Base-by-base conservation (phyloP, 768 basidiomycete genomes). In the Vararia minispora region DNA sequence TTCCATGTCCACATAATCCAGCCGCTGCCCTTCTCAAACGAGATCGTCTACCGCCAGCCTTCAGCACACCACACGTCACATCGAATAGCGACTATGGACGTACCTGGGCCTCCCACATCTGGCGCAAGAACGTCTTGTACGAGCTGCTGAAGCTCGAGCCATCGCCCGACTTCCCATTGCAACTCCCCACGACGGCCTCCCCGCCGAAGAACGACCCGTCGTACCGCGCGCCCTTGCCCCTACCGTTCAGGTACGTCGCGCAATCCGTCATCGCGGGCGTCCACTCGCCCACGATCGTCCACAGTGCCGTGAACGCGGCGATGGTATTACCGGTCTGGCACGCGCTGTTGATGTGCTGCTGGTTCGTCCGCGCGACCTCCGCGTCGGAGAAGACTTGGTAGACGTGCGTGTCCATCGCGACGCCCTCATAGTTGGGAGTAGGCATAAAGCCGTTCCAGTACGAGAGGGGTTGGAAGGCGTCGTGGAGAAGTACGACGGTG, bases 1-100 rank as follows among this genome's bases (percentile, higher is more conserved):
- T 88, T 88, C 85, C 85, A 88, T 1, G 81, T 74, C 85, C 84
- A 86, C 55, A 78, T 74, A 17, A 85, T 56, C 84, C 84, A 87
- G 3, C 83, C 84, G 34, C 65, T 61, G n/a, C 64, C 76, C 35
- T 61, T 61, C 63, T 87, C 84, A 43, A 68, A 87, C 3, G 84
- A 65, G 35, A 69, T 76, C n/a, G 51, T 50, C 57, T 59, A 33
- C 3, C 11, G 17, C 27, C 14, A 36, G 39, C 6, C 14, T 8
- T 28, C 11, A 13, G 7, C 24, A 26, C 3, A 45, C 5, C n/a
- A n/a, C n/a, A n/a, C n/a, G n/a, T n/a, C n/a, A 27, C n/a, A 26
- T 16, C 23, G 35, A 23, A 36, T 7, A 12, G 20, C 37, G 6
- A 22, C 4, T 30, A 5, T 26, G 21, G 4, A 29, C 54, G 26